Percentiles rank a stretch among this genome's conserved stretches.
Evolutionary conservation across 768 basidiomycete genomes (phyloP).

Genomic region (Astraeus odoratus): DNA sequence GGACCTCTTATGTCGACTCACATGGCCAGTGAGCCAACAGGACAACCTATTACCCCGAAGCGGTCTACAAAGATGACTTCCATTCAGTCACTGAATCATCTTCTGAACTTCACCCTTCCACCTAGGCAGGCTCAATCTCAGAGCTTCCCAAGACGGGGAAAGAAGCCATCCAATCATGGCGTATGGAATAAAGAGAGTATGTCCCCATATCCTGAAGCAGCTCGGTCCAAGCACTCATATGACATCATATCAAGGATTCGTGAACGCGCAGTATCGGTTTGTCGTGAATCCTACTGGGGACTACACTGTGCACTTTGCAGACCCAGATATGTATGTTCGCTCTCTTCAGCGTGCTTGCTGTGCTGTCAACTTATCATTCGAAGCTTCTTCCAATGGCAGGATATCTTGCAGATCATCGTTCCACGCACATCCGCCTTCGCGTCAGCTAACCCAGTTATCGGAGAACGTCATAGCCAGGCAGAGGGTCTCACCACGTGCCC

Average conservation of each 20-base stretch:
- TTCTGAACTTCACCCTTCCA: conserved; percentile 91
- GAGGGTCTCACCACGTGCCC: conserved; percentile 79
- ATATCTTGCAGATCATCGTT: conserved; percentile 91
- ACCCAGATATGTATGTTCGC: conserved; percentile 84
- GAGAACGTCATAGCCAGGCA: conserved; percentile 35
- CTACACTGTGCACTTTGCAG: conserved; percentile 93
- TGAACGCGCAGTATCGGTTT: conserved; percentile 95
- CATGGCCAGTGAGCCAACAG: conserved; percentile 21
- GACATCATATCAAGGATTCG: conserved; percentile 58
- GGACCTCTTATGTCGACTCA: conserved; percentile 21
- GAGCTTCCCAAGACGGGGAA: conserved; percentile 67
- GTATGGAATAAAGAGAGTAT: conserved; percentile 90
- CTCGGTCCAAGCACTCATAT: conserved; percentile 12
- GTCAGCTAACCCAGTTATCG: conserved; percentile 43
- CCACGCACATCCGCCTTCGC: conserved; percentile 74
- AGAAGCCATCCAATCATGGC: conserved; percentile 54
- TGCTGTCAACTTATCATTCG: neutral
- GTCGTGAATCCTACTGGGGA: conserved; percentile 89
- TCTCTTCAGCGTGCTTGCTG: neutral
- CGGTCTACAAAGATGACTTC: conserved; percentile 65
- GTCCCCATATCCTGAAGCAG: conserved; percentile 31
- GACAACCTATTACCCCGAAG: conserved; percentile 41
- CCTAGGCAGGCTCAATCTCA: conserved; percentile 66
- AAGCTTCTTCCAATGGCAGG: conserved; percentile 94
- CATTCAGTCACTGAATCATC: conserved; percentile 65